Conservation (phyloP, 805 yeast species). For the Zygosaccharomyces gambellarensis region DNA sequence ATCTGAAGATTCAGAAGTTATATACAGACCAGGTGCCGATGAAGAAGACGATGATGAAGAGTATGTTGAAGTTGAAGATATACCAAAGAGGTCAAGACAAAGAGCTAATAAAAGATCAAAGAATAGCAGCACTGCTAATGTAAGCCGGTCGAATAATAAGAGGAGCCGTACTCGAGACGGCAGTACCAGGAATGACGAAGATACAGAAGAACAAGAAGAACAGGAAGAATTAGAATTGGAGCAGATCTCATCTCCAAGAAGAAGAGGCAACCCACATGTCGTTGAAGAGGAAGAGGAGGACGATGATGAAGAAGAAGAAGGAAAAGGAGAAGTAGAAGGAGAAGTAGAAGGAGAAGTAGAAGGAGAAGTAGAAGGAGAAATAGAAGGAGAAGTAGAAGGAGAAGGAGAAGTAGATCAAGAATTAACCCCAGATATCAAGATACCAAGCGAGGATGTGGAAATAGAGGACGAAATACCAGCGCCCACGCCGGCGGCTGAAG, state of each 20-base stretch:
- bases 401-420: slow-evolving; percentile 8
- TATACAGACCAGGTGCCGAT: slow-evolving; percentile 14
- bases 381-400: slow-evolving; percentile 16
- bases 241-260: slow-evolving; percentile 3
- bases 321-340: slow-evolving; percentile 16
- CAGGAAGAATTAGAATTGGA: slow-evolving; percentile 11
- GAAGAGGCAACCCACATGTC: background rate
- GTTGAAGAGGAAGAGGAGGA: slow-evolving; percentile 12
- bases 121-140: background rate
- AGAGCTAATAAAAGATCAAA: slow-evolving; percentile 4
- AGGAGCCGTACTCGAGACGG: slow-evolving; percentile 7
- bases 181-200: slow-evolving; percentile 13
- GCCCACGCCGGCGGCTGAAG: slow-evolving; percentile 5
- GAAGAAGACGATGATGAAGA: slow-evolving; percentile 18
- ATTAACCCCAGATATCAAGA: slow-evolving; percentile 2
- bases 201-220: slow-evolving; percentile 19
- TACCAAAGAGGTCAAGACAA: slow-evolving; percentile 1
- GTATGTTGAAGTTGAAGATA: slow-evolving; percentile 14
- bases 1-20: slow-evolving; percentile 16
- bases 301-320: slow-evolving; percentile 16
- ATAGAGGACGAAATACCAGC: slow-evolving; percentile 1
- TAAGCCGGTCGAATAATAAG: background rate
- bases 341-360: slow-evolving; percentile 10
- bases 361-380: slow-evolving; percentile 17
- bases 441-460: slow-evolving; percentile 5